Evolutionary conservation across 2,329 filamentous ascomycete species (phyloP), one percentile per base, ranked within the genome.

Genomic region (Cercospora sp.): DNA sequence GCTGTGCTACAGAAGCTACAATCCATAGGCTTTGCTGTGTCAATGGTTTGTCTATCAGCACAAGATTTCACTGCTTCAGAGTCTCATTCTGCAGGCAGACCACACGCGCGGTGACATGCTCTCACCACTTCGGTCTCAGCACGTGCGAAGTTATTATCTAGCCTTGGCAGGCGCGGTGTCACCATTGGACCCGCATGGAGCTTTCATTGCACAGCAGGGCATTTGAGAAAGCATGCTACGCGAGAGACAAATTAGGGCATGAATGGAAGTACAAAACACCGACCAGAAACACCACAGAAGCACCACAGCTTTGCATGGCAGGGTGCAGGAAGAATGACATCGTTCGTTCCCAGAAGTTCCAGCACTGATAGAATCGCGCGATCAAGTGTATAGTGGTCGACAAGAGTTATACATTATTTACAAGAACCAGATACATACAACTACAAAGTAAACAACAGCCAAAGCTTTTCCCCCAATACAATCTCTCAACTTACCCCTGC

Each of bases 401-500:
- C 53, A 28, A 23, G 23, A 26, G 45, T 48, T 48, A 48, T 18
- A 48, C 45, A 48, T 48, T 48, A 48, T 48, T 7, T 48, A 48
- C 45, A 23, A 48, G 45, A 23, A 48, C n/a, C 45, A 48, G 3
- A 23, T 48, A 48, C 20, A 48, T 23, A 48, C 45, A 48, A 48
- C 18, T 48, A 48, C 45, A 48, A 10, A 10, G 10, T 6, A 12
- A 23, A 12, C 3, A 18, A 23, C 45, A 23, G 18, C 16, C 48
- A 55, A 53, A 26, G 48, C 48, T 53, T 48, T 48, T 48, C 9
- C 42, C 42, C 13, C 23, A n/a, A n/a, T 13, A 55, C 23, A n/a
- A 10, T 55, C 48, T 13, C 55, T 23, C 30, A 59, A 23, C 1
- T 53, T 18, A 62, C 0, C 18, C 23, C 58, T 75, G 74, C 81